These are phyloP conservation scores for Taphrina populina DNA, from an alignment of 1,139 yeast genomes.

Conservation along the genomic window DNA sequence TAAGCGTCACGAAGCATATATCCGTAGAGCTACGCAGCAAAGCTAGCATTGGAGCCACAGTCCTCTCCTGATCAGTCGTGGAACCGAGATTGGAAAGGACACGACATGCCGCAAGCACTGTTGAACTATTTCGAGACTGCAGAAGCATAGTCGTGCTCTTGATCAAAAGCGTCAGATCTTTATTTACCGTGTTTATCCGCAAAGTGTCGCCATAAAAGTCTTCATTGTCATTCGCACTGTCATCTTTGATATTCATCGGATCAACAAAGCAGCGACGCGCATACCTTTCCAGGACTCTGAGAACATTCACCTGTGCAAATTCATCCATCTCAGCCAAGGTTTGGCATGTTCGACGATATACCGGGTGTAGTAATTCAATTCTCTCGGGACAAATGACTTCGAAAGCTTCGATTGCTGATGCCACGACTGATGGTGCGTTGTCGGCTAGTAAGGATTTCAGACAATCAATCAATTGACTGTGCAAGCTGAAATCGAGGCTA, in stretches of 20 bases:
- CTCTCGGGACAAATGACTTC: constrained; percentile 57
- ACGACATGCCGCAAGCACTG: constrained; percentile 61
- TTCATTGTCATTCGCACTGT: constrained; percentile 25
- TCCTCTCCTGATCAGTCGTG: constrained; percentile 47
- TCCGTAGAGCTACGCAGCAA: constrained; percentile 46
- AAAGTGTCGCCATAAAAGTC: constrained; percentile 33
- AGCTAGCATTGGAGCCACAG: constrained; percentile 56
- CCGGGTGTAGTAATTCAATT: constrained; percentile 69
- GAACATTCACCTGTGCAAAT: constrained; percentile 65
- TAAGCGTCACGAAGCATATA: constrained; percentile 45
- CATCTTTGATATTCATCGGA: constrained; percentile 19
- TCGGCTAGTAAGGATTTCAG: constrained; percentile 63
- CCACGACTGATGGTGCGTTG: constrained; percentile 62
- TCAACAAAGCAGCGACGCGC: constrained; percentile 56
- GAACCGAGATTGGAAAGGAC: constrained; percentile 59
- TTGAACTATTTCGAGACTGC: constrained; percentile 41
- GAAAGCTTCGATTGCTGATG: constrained; percentile 63
- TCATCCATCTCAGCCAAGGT: constrained; percentile 62
- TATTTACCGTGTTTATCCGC: constrained; percentile 49
- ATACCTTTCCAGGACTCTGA: constrained; percentile 69
- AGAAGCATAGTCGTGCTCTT: not conserved
- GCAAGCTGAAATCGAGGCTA: constrained; percentile 49
- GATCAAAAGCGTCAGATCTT: constrained; percentile 45
- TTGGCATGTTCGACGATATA: constrained; percentile 62
- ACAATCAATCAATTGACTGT: constrained; percentile 53